These are phyloP conservation scores for Lentinula novae-zelandiae DNA, from an alignment of 1,284 basidiomycete species.

Conservation along the genomic window DNA sequence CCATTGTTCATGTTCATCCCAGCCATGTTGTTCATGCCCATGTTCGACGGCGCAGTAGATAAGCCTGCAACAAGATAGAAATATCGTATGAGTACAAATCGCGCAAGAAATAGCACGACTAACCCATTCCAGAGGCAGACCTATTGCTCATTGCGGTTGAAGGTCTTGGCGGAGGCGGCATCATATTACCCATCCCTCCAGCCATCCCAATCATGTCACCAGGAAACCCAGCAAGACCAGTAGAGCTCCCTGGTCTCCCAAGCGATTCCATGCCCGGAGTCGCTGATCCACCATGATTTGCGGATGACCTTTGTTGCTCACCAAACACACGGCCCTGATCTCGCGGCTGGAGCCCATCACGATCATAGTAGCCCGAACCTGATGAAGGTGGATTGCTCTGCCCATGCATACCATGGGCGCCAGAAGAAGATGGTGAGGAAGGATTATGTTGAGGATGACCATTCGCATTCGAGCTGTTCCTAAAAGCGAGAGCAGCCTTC, in stretches of 20 bases:
- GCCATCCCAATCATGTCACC: conserved; percentile 1
- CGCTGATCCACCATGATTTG: background rate
- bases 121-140: conserved; percentile 4
- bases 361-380: background rate
- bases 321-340: background rate
- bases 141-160: conserved; percentile 8
- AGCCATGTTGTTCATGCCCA: conserved; percentile 4
- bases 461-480: background rate
- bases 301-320: background rate
- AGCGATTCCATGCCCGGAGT: background rate
- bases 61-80: background rate
- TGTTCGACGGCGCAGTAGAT: background rate
- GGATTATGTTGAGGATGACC: background rate
- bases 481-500: background rate
- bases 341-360: background rate
- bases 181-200: conserved; percentile 2
- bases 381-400: background rate
- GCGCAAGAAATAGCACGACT: background rate
- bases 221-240: background rate
- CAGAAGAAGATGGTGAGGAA: background rate
- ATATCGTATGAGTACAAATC: background rate
- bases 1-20: background rate
- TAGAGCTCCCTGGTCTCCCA: conserved; percentile 8
- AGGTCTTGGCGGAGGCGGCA: conserved; percentile 11
- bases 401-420: background rate